Base-by-base conservation (phyloP, 164 flowering plant species). In the Echeveria elegans region DNA sequence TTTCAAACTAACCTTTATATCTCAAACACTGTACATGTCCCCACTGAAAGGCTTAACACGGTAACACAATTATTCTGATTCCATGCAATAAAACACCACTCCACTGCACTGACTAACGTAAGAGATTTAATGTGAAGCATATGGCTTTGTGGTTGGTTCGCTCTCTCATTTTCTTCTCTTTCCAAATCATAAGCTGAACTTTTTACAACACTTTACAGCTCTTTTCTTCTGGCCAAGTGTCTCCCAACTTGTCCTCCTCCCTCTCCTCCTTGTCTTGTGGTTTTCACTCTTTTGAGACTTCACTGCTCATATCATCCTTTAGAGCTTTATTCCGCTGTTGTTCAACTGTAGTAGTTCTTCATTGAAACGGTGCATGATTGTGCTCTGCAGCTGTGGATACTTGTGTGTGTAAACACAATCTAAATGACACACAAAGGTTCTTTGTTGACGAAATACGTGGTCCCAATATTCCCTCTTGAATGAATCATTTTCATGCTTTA, bases 51-150 rank as follows among this genome's bases (percentile, higher is more conserved):
- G 28, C n/a, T n/a, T n/a, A n/a, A n/a, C n/a, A n/a, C n/a, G n/a
- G n/a, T n/a, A n/a, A n/a, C n/a, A n/a, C n/a, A n/a, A n/a, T n/a
- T n/a, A n/a, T 28, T 52, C 14, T 26, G 61, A 56, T 26, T 56
- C 32, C 61, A 56, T 56, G 61, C n/a, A 56, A 28, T 56, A 56
- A n/a, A n/a, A 56, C 31, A 14, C 23, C 56, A 50, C 56, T 50
- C 18, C 14, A 12, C 61, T 2, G 0, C 28, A 32, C 19, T 56
- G 7, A 6, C 15, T 26, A 23, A 14, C 28, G 61, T 56, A 56
- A 12, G 32, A 56, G 28, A 56, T 19, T 56, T n/a, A 56, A 28
- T 56, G 61, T 56, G 61, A 26, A 26, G 61, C 61, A 56, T 32
- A 56, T 56, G 61, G 61, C 32, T n/a, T 23, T 56, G 61, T n/a